phyloP scores from a whole-genome alignment of 768 basidiomycete genomes.

The Termitomyces sp. region DNA sequence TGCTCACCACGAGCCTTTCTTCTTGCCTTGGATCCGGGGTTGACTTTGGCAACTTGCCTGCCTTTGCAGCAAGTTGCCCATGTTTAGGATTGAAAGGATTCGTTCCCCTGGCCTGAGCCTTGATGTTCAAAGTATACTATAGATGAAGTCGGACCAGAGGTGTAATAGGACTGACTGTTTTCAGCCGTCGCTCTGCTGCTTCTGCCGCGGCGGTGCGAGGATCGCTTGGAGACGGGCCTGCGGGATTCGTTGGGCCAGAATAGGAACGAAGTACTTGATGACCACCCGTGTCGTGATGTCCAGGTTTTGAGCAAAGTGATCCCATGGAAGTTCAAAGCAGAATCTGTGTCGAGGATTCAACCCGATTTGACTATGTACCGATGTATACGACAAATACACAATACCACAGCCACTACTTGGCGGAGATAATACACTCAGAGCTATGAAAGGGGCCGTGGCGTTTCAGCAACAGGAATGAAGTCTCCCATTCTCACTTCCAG shows the following conservation, averaged over 20 bases:
- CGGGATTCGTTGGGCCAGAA: slow-evolving; percentile 23
- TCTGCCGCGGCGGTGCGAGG: slow-evolving; percentile 52
- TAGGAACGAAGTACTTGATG: slow-evolving; percentile 41
- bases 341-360: background rate
- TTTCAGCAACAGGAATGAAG: slow-evolving; percentile 37
- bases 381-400: background rate
- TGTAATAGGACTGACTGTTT: slow-evolving; percentile 38
- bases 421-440: background rate
- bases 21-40: slow-evolving; percentile 28
- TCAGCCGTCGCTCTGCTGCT: slow-evolving; percentile 55
- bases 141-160: slow-evolving; percentile 10
- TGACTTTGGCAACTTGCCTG: slow-evolving; percentile 31
- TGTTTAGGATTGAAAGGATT: slow-evolving; percentile 39
- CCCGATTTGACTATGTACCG: slow-evolving; percentile 6
- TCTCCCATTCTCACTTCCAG: slow-evolving; percentile 31
- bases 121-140: slow-evolving; percentile 12
- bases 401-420: background rate
- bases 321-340: slow-evolving; percentile 35
- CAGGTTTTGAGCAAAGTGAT: slow-evolving; percentile 50
- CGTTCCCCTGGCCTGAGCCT: slow-evolving; percentile 41
- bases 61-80: slow-evolving; percentile 39
- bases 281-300: slow-evolving; percentile 34
- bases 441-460: slow-evolving; percentile 9
- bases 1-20: slow-evolving; percentile 21
- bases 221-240: slow-evolving; percentile 26